Evolutionary conservation across 805 yeast species (phyloP).

Genomic region (Zygotorulaspora danielsina): DNA sequence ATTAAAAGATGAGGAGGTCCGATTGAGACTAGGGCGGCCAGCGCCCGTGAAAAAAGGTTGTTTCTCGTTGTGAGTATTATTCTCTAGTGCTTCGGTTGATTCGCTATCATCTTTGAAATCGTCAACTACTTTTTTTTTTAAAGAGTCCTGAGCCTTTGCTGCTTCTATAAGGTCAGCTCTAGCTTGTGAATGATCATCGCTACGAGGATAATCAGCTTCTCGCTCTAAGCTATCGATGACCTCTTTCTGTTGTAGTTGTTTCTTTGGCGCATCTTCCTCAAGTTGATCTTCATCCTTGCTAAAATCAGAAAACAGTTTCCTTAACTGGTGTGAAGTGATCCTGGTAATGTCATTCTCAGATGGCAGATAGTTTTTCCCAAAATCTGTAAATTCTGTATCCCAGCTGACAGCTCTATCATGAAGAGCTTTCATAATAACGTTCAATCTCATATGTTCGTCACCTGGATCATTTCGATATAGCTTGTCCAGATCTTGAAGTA

Average conservation of each 20-base stretch:
- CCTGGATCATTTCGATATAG: constrained; percentile 55
- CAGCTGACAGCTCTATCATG: constrained; percentile 82
- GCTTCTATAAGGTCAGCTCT: too few species aligned
- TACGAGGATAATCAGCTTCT: background rate
- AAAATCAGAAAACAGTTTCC: constrained; percentile 63
- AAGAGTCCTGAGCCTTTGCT: too few species aligned
- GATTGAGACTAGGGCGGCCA: constrained; percentile 4
- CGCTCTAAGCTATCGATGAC: background rate
- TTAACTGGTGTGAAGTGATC: constrained; percentile 82
- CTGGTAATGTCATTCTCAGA: constrained; percentile 89
- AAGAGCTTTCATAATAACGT: constrained; percentile 60
- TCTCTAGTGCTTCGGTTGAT: background rate
- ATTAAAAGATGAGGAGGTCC: constrained; percentile 11
- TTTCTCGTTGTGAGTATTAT: background rate
- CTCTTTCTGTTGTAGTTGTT: background rate
- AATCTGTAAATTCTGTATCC: constrained; percentile 78
- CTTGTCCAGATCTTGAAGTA: constrained; percentile 44
- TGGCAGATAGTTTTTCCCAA: constrained; percentile 76
- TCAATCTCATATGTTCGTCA: constrained; percentile 65
- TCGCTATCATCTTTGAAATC: too few species aligned
- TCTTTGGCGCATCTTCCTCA: constrained; percentile 3
- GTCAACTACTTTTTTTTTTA: background rate
- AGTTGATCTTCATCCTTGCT: constrained; percentile 10
- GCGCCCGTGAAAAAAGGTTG: background rate
- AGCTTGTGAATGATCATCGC: background rate